Evolutionary conservation across 345 rosid species (phyloP).

Genomic region (Dipteronia sinensis): DNA sequence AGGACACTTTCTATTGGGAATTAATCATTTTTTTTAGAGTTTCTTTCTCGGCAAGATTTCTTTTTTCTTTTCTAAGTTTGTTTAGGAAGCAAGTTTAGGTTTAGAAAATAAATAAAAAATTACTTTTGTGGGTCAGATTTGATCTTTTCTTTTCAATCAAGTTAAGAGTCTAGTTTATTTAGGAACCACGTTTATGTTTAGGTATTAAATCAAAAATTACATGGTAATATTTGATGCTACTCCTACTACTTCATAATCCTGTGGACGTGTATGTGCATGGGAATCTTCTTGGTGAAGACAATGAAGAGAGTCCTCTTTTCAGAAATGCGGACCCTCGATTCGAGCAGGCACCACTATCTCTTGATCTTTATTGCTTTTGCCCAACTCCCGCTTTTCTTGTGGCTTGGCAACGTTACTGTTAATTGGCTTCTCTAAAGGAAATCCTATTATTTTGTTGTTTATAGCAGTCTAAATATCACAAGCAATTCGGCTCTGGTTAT

Average conservation of each 20-base stretch:
- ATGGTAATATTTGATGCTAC: slow-evolving; percentile 24
- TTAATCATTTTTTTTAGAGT: no score
- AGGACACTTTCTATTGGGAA: no score
- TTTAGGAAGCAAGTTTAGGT: no score
- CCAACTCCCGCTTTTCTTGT: slow-evolving; percentile 80
- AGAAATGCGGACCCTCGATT: slow-evolving; percentile 82
- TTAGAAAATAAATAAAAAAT: no score
- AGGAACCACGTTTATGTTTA: no score
- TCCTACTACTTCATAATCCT: slow-evolving; percentile 81
- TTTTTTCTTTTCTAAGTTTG: no score
- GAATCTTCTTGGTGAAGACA: slow-evolving; percentile 89
- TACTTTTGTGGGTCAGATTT: no score
- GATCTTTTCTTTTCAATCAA: no score
- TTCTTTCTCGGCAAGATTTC: no score
- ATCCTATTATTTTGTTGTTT: slow-evolving; percentile 14
- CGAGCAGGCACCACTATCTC: slow-evolving; percentile 90
- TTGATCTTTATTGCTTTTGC: slow-evolving; percentile 83
- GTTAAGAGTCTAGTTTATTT: no score
- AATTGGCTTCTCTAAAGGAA: slow-evolving; percentile 75
- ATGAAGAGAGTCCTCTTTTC: slow-evolving; percentile 95
- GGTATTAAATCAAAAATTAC: no score
- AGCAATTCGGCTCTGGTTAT: slow-evolving; percentile 17
- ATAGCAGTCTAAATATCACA: slow-evolving; percentile 4
- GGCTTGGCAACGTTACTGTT: slow-evolving; percentile 93
- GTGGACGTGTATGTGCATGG: slow-evolving; percentile 82